These are phyloP conservation scores for Blyttiomyces sp. DNA, from an alignment of 371 early-diverging fungal genomes.

Conservation along the genomic window DNA sequence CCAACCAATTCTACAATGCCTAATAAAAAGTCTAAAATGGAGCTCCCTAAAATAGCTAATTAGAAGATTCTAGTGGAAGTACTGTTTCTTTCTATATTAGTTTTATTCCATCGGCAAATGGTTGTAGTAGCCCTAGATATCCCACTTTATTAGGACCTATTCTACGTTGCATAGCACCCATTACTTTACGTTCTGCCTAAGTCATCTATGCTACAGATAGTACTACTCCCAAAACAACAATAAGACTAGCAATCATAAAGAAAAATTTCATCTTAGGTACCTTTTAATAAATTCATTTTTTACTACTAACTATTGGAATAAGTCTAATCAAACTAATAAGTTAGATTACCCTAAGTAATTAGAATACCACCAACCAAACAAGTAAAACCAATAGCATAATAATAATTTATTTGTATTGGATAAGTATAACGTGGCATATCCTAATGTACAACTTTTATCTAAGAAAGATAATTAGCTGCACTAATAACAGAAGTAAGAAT, in stretches of 20 bases:
- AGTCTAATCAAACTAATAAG: too few relatives aligned
- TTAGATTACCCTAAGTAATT: too few relatives aligned
- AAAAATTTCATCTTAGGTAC: constrained; percentile 32
- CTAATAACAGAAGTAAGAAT: constrained; percentile 20
- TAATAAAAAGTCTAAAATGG: constrained; percentile 38
- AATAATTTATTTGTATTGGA: neutral
- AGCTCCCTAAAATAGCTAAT: constrained; percentile 36
- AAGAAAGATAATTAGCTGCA: constrained; percentile 21
- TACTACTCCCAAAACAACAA: constrained; percentile 39
- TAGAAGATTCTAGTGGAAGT: constrained; percentile 36
- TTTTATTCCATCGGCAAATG: constrained; percentile 42
- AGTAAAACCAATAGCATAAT: constrained; percentile 1
- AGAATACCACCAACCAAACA: neutral
- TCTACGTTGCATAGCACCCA: constrained; percentile 47
- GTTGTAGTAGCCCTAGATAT: constrained; percentile 45
- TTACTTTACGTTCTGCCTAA: constrained; percentile 47
- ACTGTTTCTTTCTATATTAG: constrained; percentile 44
- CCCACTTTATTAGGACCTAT: constrained; percentile 51
- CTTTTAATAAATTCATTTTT: too few relatives aligned
- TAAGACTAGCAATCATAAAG: constrained; percentile 43
- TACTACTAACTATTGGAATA: too few relatives aligned
- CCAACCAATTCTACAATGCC: constrained; percentile 39
- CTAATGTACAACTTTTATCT: constrained; percentile 20
- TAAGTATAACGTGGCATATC: constrained; percentile 10
- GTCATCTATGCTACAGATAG: constrained; percentile 44